Base-by-base conservation (phyloP, 768 basidiomycete species). In the Sporobolomyces pararoseus region DNA sequence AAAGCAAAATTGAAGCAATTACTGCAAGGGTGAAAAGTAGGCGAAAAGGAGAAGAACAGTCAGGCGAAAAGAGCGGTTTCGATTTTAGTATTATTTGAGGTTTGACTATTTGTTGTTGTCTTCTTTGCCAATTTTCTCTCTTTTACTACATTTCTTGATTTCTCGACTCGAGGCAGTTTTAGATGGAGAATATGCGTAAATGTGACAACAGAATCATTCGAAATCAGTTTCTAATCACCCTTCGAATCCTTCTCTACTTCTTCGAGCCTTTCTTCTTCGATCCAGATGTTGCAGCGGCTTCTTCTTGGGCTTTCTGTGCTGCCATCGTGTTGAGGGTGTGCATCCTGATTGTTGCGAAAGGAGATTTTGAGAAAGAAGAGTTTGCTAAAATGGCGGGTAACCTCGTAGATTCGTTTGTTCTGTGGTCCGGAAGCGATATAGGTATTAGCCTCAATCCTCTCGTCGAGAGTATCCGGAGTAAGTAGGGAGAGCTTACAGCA, bases 311-410 rank as follows among this genome's bases (percentile, higher is more conserved):
- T 55, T 62, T 66, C 53, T 70, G 64, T 29, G 52, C 49, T 14
- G 60, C 46, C 13, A 70, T 39, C 52, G 69, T 70, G 64, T 70
- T 70, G 64, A 70, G 70, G 3, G 75, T 75, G 55, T 77, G 76
- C 31, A 69, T 61, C 3, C 71, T 60, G 44, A 77, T 74, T 10
- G 76, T 74, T 14, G 71, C 75, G 32, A 72, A 77, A 2, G 76
- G 76, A 39, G 65, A 66, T 16, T 66, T 31, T 17, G 70, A 66
- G 51, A 74, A 77, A 3, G 66, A 37, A 9, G 67, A 58, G 65
- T 75, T 74, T 27, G 66, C 55, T 14, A 77, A 44, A 23, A 77
- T 66, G 10, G 75, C 73, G 2, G 75, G 73, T 23, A 77, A 39
- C 25, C 76, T 70, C 2, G 58, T 51, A 0, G 68, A 66, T 34